phyloP scores from a whole-genome alignment of 2,329 filamentous ascomycete genomes.

The Fusarium sp. region DNA sequence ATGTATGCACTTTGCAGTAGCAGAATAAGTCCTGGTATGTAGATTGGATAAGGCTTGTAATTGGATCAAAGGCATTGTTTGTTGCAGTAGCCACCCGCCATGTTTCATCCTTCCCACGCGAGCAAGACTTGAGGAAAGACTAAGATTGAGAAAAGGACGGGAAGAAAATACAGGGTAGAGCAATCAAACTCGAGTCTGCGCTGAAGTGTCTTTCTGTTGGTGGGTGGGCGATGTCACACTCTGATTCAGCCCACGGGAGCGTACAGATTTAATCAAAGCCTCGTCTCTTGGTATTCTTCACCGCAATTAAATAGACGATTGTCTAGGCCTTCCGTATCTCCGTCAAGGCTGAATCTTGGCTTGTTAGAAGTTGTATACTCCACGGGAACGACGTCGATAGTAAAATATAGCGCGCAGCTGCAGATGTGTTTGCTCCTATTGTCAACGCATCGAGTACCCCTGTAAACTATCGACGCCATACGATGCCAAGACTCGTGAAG shows the following conservation, averaged over 20 bases:
- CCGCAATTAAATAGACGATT: constrained; percentile 1
- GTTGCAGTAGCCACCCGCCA: constrained; percentile 26
- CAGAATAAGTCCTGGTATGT: too few relatives aligned
- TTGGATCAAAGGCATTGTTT: constrained; percentile 20
- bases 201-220: not conserved
- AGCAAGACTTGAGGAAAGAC: not conserved
- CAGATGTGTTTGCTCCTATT: not conserved
- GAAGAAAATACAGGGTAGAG: not conserved
- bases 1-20: not conserved
- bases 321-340: not conserved
- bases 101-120: constrained; percentile 11
- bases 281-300: not conserved
- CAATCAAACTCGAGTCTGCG: constrained; percentile 31
- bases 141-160: not conserved
- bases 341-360: not conserved
- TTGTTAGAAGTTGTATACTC: not conserved
- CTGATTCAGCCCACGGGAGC: constrained; percentile 18
- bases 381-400: not conserved
- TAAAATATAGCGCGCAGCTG: not conserved
- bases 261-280: constrained; percentile 16
- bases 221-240: constrained; percentile 8
- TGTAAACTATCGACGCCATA: not conserved
- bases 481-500: not conserved
- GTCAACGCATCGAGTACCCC: not conserved
- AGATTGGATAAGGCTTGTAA: not conserved